Evolutionary conservation across 169 alveolate species (phyloP).

Genomic region (Cyclospora cayetanensis): DNA sequence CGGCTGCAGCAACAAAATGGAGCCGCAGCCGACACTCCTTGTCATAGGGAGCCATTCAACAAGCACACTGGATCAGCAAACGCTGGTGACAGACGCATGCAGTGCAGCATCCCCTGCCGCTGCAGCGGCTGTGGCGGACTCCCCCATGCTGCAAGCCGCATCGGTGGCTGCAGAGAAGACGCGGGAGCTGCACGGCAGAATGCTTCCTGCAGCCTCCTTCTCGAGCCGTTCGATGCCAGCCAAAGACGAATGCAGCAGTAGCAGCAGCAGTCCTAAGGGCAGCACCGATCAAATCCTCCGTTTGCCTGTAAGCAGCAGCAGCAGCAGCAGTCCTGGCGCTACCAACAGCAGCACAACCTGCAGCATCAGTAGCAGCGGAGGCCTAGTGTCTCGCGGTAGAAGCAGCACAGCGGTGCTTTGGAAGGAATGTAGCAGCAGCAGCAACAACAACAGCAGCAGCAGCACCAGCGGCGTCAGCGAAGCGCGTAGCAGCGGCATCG

Average conservation of each 20-base stretch:
- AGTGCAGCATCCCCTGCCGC: constrained; percentile 3
- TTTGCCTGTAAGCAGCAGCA: constrained; percentile 35
- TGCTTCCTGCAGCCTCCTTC: background rate
- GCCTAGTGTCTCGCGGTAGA: background rate
- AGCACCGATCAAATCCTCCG: background rate
- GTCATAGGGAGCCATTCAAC: background rate
- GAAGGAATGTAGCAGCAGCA: background rate
- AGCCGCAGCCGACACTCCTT: constrained; percentile 14
- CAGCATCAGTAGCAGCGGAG: background rate
- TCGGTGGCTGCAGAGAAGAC: constrained; percentile 2
- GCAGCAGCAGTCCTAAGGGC: constrained; percentile 50
- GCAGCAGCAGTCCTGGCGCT: background rate
- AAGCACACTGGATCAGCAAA: constrained; percentile 8
- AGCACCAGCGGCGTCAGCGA: background rate
- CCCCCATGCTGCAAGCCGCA: background rate
- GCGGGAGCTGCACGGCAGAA: background rate
- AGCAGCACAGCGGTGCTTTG: background rate
- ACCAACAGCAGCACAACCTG: constrained; percentile 13
- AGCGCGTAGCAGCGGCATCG: background rate
- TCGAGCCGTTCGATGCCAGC: background rate
- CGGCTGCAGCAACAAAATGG: constrained; percentile 52
- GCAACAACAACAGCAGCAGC: constrained; percentile 20
- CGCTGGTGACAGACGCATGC: constrained; percentile 20
- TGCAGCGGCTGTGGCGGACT: background rate
- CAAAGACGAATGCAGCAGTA: constrained; percentile 16